Evolutionary conservation across 2,329 filamentous ascomycete genomes (phyloP), one percentile per base, ranked within the genome.

Genomic region (Massarina eburnea): DNA sequence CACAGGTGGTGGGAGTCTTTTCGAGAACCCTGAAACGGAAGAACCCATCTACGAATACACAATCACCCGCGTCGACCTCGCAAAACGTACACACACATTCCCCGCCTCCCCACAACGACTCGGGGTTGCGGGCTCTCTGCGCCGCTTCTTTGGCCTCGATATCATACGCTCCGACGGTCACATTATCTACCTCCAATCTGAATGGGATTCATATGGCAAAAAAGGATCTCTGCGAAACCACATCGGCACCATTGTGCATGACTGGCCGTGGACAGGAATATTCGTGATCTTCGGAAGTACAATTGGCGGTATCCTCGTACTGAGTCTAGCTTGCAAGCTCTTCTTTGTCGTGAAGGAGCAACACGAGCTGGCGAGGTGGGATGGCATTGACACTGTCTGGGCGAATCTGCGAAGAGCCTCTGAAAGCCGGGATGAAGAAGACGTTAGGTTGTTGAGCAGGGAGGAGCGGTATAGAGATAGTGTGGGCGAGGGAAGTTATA

Each of bases 301-400:
- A 1, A 15, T 59, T 15, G 58, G 48, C 3, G 56, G 56, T 3
- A 20, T 59, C 14, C 26, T 67, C 15, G 49, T 39, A 0, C 33
- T 65, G 3, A 57, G 55, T 12, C 39, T 52, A 3, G 7, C 59
- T 2, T 63, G 57, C 42, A 57, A 52, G 27, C 38, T 64, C 0
- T 54, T 48, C 36, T 44, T 54, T 15, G 52, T 63, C 18, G 41
- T 55, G 8, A 48, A 57, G 41, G 46, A 55, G 27, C 62, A 68
- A 41, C 47, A 56, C 21, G 57, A 61, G 32, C 55, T 69, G 4
- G 62, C 62, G 38, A 51, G 55, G 18, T 68, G 64, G 64, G 55
- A 64, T 19, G 64, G 64, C 20, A 69, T 68, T 48, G 66, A 68
- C 10, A 53, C 55, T 30, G 64, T 68, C 0, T 68, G 65, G 58